Evolutionary conservation across 2,329 filamentous ascomycete species (phyloP), one percentile per base, ranked within the genome.

Genomic region (Fusarium setosum): DNA sequence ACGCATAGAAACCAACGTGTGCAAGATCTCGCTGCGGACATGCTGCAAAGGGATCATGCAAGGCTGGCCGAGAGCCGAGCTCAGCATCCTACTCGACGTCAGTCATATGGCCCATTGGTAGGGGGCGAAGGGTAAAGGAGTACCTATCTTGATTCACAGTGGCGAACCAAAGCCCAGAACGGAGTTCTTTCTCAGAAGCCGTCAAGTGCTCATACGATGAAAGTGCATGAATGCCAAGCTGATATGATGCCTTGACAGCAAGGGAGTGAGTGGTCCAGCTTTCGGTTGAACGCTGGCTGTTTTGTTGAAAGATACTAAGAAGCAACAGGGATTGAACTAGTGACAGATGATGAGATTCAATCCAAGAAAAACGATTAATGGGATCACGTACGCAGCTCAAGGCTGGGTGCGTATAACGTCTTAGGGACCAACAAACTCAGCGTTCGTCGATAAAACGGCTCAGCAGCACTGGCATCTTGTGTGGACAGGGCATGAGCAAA

Each of bases 291-390:
- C 74, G 66, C 42, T 76, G 74, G n/a, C 65, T 76, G 32, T 76
- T 77, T 44, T 78, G 76, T 29, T 77, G 73, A 34, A 73, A 78
- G 32, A 66, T 75, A 3, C 71, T 65, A 3, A 77, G 60, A 1
- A 78, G 69, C 6, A 78, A 66, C 18, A 78, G 50, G 1, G 73
- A 63, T 58, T 77, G 75, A 7, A 78, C 75, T 73, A 52, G 37
- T 41, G 10, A 45, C 44, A 20, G 35, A 18, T 15, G 37, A 40
- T 40, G 20, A 40, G 37, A 7, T 11, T 8, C 18, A 12, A 18
- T 15, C 7, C 12, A 18, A 21, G 8, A 13, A 6, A 23, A 13
- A 20, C 12, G 37, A 40, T 40, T n/a, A n/a, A 45, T 29, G 17
- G 23, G n/a, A 11, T 18, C 6, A 10, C 34, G 7, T 40, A 51